phyloP scores from a whole-genome alignment of 2,329 filamentous ascomycete species.

The Aspergillus arachidicola region DNA sequence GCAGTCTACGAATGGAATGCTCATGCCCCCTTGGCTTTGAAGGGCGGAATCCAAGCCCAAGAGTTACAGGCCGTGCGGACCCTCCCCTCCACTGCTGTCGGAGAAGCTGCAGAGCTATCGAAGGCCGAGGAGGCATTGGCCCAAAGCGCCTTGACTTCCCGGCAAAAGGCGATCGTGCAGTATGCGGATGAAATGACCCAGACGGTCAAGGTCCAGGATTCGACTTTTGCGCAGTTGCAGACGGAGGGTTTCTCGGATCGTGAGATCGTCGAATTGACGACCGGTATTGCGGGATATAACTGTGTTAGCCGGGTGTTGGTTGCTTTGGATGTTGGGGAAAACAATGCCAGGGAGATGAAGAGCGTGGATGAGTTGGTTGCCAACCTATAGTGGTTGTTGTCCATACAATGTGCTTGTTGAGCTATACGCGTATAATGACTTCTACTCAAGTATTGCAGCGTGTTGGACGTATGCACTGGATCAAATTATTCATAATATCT shows the following conservation, averaged over 20 bases:
- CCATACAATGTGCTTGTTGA: neutral
- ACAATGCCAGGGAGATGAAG: conserved; percentile 58
- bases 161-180: conserved; percentile 68
- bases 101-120: conserved; percentile 25
- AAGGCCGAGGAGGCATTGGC: conserved; percentile 45
- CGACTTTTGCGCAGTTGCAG: conserved; percentile 63
- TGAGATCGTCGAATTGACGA: conserved; percentile 81
- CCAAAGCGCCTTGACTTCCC: conserved; percentile 52
- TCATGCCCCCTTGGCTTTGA: conserved; percentile 68
- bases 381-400: neutral
- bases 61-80: conserved; percentile 55
- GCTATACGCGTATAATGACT: neutral
- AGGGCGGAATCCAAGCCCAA: conserved; percentile 36
- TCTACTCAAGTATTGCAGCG: neutral
- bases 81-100: conserved; percentile 53
- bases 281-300: conserved; percentile 85
- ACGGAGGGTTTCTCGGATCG: conserved; percentile 66
- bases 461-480: neutral
- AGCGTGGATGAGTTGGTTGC: conserved; percentile 57
- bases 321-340: conserved; percentile 67
- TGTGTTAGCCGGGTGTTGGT: conserved; percentile 85
- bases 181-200: conserved; percentile 85
- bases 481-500: too few species aligned
- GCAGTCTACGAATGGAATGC: conserved; percentile 86
- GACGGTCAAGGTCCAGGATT: conserved; percentile 68